Evolutionary conservation across 495 filamentous ascomycete genomes (phyloP).

Genomic region (Penicillium riverlandense): DNA sequence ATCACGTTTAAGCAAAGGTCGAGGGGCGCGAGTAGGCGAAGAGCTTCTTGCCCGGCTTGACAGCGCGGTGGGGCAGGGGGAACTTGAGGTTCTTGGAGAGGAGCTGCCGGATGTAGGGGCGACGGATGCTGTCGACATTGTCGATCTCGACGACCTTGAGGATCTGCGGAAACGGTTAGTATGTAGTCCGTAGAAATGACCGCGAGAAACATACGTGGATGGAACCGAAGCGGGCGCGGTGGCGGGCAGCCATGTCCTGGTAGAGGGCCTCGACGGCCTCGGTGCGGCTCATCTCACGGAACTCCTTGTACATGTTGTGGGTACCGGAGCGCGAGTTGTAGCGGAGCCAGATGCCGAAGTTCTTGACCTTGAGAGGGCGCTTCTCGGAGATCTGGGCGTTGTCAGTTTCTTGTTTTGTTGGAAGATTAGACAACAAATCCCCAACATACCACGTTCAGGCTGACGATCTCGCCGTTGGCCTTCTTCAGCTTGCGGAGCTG

Average conservation of each 20-base stretch:
- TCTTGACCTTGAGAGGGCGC: constrained; percentile 98
- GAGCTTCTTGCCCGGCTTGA: constrained; percentile 78
- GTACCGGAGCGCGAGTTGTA: constrained; percentile 99
- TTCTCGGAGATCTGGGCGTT: constrained; percentile 85
- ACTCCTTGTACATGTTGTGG: constrained; percentile 99
- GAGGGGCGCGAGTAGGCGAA: constrained; percentile 86
- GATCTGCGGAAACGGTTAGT: constrained; percentile 54
- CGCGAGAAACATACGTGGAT: constrained; percentile 70
- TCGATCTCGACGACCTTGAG: constrained; percentile 96
- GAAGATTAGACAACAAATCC: background rate
- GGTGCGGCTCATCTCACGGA: constrained; percentile 92
- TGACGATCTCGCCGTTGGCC: constrained; percentile 97
- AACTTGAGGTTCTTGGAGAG: constrained; percentile 91
- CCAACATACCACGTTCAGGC: constrained; percentile 80
- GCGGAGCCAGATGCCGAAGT: constrained; percentile 99
- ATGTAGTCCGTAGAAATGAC: constrained; percentile 14
- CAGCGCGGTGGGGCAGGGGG: constrained; percentile 93
- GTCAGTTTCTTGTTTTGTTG: constrained; percentile 5
- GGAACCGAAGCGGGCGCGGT: constrained; percentile 94
- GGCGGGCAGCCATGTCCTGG: constrained; percentile 98
- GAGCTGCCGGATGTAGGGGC: constrained; percentile 98
- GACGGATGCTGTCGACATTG: constrained; percentile 85
- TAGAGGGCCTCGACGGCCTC: constrained; percentile 96
- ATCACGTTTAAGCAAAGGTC: constrained; percentile 64
- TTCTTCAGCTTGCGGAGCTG: constrained; percentile 99